Base-by-base conservation (phyloP, 2,329 filamentous ascomycete species). In the Apiospora koreana region DNA sequence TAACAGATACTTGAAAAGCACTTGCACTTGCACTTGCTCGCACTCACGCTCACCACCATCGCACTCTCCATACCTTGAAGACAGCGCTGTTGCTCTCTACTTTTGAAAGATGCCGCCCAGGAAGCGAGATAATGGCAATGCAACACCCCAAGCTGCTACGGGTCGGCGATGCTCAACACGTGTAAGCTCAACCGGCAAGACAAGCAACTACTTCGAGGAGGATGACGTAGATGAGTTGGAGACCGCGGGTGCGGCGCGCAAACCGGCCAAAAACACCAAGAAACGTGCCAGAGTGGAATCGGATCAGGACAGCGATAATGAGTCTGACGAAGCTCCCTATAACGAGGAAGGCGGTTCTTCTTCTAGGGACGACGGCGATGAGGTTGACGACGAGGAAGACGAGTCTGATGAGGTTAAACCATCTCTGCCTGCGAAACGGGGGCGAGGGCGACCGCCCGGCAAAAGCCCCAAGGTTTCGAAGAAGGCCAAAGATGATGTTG, bases 201-300 rank as follows among this genome's bases (percentile, higher is more conserved):
- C 83, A 79, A 88, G 86, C 79, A 79, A 78, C 23, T 89, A 88
- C 75, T 88, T 88, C 75, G 86, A 87, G 70, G 76, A 71, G 70
- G 76, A 71, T 67, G 75, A 78, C 14, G 76, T 68, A 58, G 65
- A 69, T 65, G 71, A 70, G 38, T 69, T 67, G 14, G 71, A 70
- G 7, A 67, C 35, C 28, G 31, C 16, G 21, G 43, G 21, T n/a
- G 28, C 58, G 12, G 43, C 67, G 50, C 69, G 43, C n/a, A 54
- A 62, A 28, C 38, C 67, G n/a, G 41, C 67, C 42, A 68, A 65
- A 38, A 69, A 12, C 10, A 45, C 48, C n/a, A 71, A 58, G 35
- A 54, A 41, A 9, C 35, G 43, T 28, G 18, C 48, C 21, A 64
- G 42, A 5, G 18, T 38, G 46, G 68, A 62, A 9, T 18, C 28